Conservation (phyloP, 83 land plant species). For the Thuja plicata region DNA sequence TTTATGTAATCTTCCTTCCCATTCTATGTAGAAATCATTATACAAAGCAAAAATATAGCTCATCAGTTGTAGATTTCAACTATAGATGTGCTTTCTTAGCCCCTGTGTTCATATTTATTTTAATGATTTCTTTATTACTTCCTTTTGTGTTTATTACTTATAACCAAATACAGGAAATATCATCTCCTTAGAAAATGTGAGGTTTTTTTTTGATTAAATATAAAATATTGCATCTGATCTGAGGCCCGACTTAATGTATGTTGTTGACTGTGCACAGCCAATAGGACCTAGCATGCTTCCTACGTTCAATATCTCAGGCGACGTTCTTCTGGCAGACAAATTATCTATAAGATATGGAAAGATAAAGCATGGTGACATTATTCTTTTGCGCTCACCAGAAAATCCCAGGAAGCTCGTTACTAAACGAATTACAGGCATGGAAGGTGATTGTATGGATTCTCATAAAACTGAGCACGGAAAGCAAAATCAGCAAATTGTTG, state of each 20-base stretch:
- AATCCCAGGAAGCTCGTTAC: conserved; percentile 48
- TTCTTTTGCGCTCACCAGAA: conserved; percentile 58
- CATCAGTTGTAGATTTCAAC: neutral
- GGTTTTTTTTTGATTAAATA: neutral
- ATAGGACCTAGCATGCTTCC: conserved; percentile 82
- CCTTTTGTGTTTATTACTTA: neutral
- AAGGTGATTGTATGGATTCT: conserved; percentile 59
- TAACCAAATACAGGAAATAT: neutral
- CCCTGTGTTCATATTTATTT: neutral
- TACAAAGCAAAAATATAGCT: neutral
- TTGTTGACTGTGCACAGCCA: neutral
- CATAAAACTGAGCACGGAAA: neutral
- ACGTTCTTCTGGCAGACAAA: conserved; percentile 46
- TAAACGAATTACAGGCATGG: conserved; percentile 66
- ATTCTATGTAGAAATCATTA: neutral
- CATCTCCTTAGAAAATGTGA: neutral
- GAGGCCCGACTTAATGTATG: neutral
- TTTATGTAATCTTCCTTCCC: neutral
- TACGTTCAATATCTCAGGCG: conserved; percentile 61
- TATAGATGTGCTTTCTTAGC: neutral
- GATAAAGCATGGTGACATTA: conserved; percentile 56
- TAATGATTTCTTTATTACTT: neutral
- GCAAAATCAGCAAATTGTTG: conserved; percentile 10
- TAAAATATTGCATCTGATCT: neutral
- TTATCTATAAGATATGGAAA: conserved; percentile 34